Base-by-base conservation (phyloP, 495 filamentous ascomycete genomes). In the Penicillium psychrofluorescens region DNA sequence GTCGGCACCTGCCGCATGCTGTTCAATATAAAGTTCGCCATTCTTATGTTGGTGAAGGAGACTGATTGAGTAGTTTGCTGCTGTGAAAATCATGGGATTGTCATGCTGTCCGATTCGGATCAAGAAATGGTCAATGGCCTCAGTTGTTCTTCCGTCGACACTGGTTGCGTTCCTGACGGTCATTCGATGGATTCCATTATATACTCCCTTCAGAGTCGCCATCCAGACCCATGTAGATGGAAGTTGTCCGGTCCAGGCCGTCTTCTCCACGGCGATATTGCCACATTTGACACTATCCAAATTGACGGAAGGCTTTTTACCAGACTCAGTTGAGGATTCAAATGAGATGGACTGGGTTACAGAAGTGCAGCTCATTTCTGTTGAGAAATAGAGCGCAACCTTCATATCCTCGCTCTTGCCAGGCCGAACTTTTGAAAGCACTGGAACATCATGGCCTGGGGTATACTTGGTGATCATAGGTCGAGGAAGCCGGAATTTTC, bases 381-480 rank as follows among this genome's bases (percentile, higher is more conserved):
- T 64, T 2, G 78, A 83, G 61, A 81, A 88, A 38, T 80, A 74
- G 11, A 88, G 42, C 35, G 71, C 59, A 31, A 84, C 51, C 2
- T 68, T 47, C 6, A 82, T 50, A 3, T 58, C 57, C 33, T 84
- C 74, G 7, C 64, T 49, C 35, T 73, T 63, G 27, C 60, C 64
- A 0, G 70, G 58, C 11, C 34, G 44, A 6, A 68, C 70, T 4
- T 63, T 72, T 0, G 81, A 84, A 7, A 74, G 53, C 0, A 84
- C 43, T 2, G 81, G 77, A 0, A 55, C 47, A 45, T 88, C 84
- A 50, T 88, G 84, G 4, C 82, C 80, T 0, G 84, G 84, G 0
- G 58, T 42, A 49, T 86, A 81, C 37, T 71, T 70, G 8, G 83
- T 86, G 49, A 88, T 79, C 67, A 82, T 80, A 6, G 84, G 83